Conservation (phyloP, 1,284 basidiomycete species). For the Apiotrichum veenhuisii region DNA sequence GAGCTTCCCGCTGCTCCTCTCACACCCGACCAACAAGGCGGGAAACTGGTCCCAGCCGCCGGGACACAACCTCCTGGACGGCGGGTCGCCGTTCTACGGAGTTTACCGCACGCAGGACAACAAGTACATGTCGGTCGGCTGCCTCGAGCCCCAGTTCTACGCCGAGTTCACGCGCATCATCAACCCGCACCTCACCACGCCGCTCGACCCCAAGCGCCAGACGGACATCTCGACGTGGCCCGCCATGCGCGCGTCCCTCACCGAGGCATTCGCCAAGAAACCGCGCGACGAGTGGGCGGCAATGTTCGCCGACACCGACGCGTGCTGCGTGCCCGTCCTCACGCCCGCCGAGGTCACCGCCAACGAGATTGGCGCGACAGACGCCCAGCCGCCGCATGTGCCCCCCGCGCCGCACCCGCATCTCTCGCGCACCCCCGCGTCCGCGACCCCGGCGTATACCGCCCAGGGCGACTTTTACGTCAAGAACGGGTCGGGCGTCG, state of each 20-base stretch:
- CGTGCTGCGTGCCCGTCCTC: constrained; percentile 15
- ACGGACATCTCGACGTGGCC: constrained; percentile 7
- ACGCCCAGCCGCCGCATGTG: not conserved
- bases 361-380: constrained; percentile 3
- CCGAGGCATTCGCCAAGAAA: constrained; percentile 9
- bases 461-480: constrained; percentile 5
- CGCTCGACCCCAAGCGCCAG: constrained; percentile 4
- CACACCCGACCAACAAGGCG: constrained; percentile 1
- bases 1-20: constrained; percentile 8
- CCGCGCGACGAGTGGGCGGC: constrained; percentile 13
- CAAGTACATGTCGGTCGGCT: constrained; percentile 13
- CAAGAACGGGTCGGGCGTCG: not conserved
- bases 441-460: not conserved
- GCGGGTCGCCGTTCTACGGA: constrained; percentile 18
- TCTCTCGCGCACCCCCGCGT: constrained; percentile 10
- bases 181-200: not conserved
- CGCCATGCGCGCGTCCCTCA: constrained; percentile 4
- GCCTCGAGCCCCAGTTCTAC: constrained; percentile 23
- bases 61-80: constrained; percentile 19
- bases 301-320: constrained; percentile 16
- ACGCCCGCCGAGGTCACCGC: constrained; percentile 5
- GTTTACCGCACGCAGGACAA: constrained; percentile 13
- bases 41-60: not conserved
- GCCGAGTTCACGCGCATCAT: constrained; percentile 10
- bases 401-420: constrained; percentile 9